Evolutionary conservation across 1,284 basidiomycete genomes (phyloP), one percentile per base, ranked within the genome.

Genomic region (Trichosporon sp.): DNA sequence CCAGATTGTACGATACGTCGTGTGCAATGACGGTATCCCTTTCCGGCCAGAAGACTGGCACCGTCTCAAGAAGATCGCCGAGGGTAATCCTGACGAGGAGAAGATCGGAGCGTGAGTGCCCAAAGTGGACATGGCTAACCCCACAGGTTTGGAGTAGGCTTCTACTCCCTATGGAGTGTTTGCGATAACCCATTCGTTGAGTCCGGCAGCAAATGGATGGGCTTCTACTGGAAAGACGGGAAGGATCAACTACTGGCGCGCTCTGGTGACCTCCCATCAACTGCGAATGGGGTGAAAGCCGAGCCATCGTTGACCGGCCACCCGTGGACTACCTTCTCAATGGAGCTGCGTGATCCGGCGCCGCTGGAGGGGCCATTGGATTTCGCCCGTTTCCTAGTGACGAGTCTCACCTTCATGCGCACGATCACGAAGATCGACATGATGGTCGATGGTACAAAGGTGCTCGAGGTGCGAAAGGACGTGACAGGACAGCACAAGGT

Each of bases 181-280:
- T 83, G 81, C 26, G 96, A 98, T 74, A 91, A 94, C 75, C 96
- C 96, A 0, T 92, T 96, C 78, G 96, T 98, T 8, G 91, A 90
- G 10, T 95, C 92, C 16, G 95, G 93, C 79, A 88, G 88, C 67
- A 89, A 93, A 80, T 94, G 92, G 90, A 97, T 97, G 94, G 92
- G 92, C 1, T 98, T 99, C 82, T 93, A 97, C 81, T 99, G 95
- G 95, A 96, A 95, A 80, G 92, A 93, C 77, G 91, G 91, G 77
- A 92, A 91, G 78, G 93, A 96, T 78, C 81, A 92, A 89, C 86
- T 96, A 0, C 90, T 91, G 71, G 93, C 91, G 14, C 89, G 93
- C 40, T 88, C 92, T 46, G 93, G 93, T 3, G 82, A 86, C 64
- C 85, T 92, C 6, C 89, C 90, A 2, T 83, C 85, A 1, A 79